Conservation (phyloP, 352 stramenopile species). For the Phytophthora podocarpi region DNA sequence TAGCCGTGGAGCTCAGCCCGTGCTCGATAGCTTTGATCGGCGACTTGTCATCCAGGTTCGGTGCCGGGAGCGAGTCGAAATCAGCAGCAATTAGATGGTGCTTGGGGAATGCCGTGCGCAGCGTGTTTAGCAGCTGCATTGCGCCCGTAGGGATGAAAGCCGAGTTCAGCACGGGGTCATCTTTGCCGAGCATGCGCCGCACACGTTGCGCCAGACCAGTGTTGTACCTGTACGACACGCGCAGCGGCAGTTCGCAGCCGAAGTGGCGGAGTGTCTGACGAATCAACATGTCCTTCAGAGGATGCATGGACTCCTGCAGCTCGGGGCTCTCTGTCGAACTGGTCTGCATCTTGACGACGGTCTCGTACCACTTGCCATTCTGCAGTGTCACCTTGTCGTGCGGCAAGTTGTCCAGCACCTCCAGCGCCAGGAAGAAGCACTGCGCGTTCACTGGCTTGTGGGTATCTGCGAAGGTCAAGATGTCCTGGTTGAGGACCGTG, state of each 20-base stretch:
- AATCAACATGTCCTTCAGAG: slow-evolving; percentile 74
- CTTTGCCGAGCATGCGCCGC: slow-evolving; percentile 54
- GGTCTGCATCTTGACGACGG: slow-evolving; percentile 47
- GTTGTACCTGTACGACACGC: slow-evolving; percentile 68
- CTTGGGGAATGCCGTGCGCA: slow-evolving; percentile 76
- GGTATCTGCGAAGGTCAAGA: slow-evolving; percentile 73
- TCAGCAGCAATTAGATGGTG: slow-evolving; percentile 90
- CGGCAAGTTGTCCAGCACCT: slow-evolving; percentile 92
- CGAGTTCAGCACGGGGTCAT: slow-evolving; percentile 55
- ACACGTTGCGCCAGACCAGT: slow-evolving; percentile 54
- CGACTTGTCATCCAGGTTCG: slow-evolving; percentile 59
- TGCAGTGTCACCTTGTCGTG: slow-evolving; percentile 89
- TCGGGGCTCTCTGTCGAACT: slow-evolving; percentile 4
- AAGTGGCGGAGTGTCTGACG: slow-evolving; percentile 75
- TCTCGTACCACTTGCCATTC: slow-evolving; percentile 83
- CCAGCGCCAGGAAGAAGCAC: slow-evolving; percentile 87
- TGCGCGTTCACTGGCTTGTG: slow-evolving; percentile 51
- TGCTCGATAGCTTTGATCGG: slow-evolving; percentile 63
- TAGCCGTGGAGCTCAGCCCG: slow-evolving; percentile 67
- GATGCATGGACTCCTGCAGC: slow-evolving; percentile 55
- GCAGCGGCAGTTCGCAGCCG: slow-evolving; percentile 72
- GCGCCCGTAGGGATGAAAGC: slow-evolving; percentile 90
- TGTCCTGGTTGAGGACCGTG: slow-evolving; percentile 81
- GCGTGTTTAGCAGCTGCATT: slow-evolving; percentile 87
- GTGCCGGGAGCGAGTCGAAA: slow-evolving; percentile 86